These are phyloP conservation scores for Neurospora discreta DNA, from an alignment of 495 filamentous ascomycete species.

Conservation along the genomic window DNA sequence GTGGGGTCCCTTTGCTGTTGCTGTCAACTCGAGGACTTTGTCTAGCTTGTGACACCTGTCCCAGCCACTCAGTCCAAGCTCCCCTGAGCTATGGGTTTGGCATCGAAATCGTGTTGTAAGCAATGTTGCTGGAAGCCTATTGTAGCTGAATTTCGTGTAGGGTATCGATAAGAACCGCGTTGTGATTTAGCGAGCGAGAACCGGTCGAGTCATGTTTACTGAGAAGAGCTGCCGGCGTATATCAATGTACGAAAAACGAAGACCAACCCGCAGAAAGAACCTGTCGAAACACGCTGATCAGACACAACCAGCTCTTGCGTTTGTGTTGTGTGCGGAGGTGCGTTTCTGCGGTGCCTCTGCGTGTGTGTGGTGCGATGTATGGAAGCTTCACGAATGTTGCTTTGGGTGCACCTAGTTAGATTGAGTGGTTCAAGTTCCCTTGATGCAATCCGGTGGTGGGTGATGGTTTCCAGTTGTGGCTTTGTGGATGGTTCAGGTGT, in stretches of 20 bases:
- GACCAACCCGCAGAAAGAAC: not conserved
- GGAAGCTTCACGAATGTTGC: not conserved
- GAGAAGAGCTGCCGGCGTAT: not conserved
- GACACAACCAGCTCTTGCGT: not conserved
- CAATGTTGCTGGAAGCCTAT: not conserved
- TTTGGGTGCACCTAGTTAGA: not conserved
- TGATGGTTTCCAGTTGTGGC: not conserved
- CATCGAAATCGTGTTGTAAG: not conserved
- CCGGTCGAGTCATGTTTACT: not conserved
- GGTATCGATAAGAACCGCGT: not conserved
- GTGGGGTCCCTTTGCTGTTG: not conserved
- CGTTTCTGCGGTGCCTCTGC: not conserved
- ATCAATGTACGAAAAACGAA: not conserved
- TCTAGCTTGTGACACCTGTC: not conserved
- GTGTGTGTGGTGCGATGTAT: not conserved
- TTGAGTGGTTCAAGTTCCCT: not conserved
- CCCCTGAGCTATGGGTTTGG: not conserved
- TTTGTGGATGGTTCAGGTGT: not conserved
- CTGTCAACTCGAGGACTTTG: not conserved
- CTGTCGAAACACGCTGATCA: not conserved
- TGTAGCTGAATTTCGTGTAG: not conserved
- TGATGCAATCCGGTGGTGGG: not conserved
- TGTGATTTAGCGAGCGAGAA: not conserved
- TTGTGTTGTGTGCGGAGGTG: not conserved
- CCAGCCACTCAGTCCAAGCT: not conserved